Evolutionary conservation across 805 yeast species (phyloP).

Genomic region (Hanseniaspora thailandica): DNA sequence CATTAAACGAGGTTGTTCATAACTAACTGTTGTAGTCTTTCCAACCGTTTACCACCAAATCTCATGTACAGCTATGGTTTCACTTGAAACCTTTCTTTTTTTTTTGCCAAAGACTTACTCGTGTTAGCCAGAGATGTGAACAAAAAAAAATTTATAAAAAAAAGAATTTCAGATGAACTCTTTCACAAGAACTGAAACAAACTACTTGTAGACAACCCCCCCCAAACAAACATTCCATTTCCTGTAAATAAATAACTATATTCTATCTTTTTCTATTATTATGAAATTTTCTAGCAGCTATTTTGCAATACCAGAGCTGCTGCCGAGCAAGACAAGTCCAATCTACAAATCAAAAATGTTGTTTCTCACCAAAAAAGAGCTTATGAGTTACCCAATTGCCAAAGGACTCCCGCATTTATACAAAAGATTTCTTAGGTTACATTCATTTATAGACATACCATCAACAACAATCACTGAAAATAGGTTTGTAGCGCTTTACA

Average conservation of each 20-base stretch:
- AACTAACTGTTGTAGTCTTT: too few relatives aligned
- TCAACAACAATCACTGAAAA: background rate
- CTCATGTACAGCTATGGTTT: too few relatives aligned
- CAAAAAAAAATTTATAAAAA: too few relatives aligned
- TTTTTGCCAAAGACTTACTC: too few relatives aligned
- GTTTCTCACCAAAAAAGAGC: background rate
- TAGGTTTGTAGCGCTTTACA: background rate
- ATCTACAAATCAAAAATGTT: background rate
- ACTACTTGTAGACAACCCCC: too few relatives aligned
- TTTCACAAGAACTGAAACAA: too few relatives aligned
- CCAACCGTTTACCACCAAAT: too few relatives aligned
- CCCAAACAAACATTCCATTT: background rate
- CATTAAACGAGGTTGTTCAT: too few relatives aligned
- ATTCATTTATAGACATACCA: background rate
- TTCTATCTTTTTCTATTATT: background rate
- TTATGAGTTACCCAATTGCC: background rate
- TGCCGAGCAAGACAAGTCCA: background rate
- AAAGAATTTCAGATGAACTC: too few relatives aligned
- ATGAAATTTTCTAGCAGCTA: background rate
- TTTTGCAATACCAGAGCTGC: background rate
- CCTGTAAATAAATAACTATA: too few relatives aligned
- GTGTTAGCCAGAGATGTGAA: too few relatives aligned
- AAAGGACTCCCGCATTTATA: background rate
- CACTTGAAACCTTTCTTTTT: too few relatives aligned
- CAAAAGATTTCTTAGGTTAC: conserved; percentile 3